phyloP scores from a whole-genome alignment of 257 asterid species.

The Solanum pinnatisectum region DNA sequence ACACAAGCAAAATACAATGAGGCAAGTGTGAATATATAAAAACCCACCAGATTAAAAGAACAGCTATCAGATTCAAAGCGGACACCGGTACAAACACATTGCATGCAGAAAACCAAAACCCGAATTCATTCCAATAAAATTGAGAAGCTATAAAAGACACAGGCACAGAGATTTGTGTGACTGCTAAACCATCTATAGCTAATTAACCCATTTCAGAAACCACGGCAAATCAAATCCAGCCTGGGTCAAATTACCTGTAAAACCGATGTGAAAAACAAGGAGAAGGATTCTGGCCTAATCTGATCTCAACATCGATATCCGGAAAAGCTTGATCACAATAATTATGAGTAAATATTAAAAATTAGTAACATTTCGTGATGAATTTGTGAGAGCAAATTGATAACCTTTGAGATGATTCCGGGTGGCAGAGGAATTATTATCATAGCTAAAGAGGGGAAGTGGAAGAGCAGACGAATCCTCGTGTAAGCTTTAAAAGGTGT shows the following conservation, averaged over 20 bases:
- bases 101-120: constrained; percentile 20
- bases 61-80: background rate
- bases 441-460: constrained; percentile 25
- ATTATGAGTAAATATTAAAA: constrained; percentile 4
- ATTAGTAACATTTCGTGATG: background rate
- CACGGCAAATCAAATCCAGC: background rate
- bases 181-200: background rate
- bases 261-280: background rate
- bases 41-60: background rate
- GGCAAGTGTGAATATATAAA: background rate
- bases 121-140: background rate
- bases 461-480: constrained; percentile 35
- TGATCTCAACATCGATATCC: constrained; percentile 12
- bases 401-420: constrained; percentile 15
- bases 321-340: background rate
- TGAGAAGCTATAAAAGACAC: background rate
- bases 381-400: background rate
- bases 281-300: constrained; percentile 21
- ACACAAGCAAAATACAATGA: background rate
- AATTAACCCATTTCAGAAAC: background rate
- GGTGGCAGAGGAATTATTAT: constrained; percentile 31
- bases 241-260: background rate
- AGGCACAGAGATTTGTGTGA: background rate
- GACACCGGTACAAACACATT: constrained; percentile 25
- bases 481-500: constrained; percentile 38